phyloP scores from a whole-genome alignment of 257 asterid genomes.

The Leonotis leonurus region DNA sequence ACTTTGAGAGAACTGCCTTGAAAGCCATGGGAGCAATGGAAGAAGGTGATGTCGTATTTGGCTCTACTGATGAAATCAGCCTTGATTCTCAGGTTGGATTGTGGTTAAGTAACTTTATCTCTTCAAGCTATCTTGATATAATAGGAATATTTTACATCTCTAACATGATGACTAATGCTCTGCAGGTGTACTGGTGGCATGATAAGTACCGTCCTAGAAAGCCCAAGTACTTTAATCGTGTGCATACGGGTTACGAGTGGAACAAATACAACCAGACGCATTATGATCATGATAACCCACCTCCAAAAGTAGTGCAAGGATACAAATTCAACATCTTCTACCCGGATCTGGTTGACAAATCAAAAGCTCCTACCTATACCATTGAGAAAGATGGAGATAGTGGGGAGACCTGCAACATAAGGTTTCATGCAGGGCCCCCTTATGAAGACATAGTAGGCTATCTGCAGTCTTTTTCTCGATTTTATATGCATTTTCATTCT shows the following conservation, averaged over 20 bases:
- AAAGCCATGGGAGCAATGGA: conserved; percentile 85
- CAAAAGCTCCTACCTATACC: conserved; percentile 54
- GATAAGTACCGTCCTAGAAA: conserved; percentile 36
- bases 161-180: too few species aligned
- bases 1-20: conserved; percentile 65
- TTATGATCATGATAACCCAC: conserved; percentile 76
- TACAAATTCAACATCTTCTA: conserved; percentile 79
- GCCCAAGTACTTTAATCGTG: conserved; percentile 74
- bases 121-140: not conserved
- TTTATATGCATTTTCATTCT: too few species aligned
- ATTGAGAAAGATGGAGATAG: conserved; percentile 76
- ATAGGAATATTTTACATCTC: too few species aligned
- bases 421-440: conserved; percentile 83
- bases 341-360: conserved; percentile 71
- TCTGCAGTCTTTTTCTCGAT: too few species aligned
- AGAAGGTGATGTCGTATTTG: conserved; percentile 88
- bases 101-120: not conserved
- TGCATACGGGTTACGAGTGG: conserved; percentile 84
- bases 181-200: too few species aligned
- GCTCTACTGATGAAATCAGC: conserved; percentile 71
- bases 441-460: conserved; percentile 78
- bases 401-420: conserved; percentile 65
- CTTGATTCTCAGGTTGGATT: conserved; percentile 59
- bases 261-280: conserved; percentile 80
- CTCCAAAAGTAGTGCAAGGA: conserved; percentile 81